Conservation (phyloP, 768 basidiomycete species). For the Termitomyces sp. region DNA sequence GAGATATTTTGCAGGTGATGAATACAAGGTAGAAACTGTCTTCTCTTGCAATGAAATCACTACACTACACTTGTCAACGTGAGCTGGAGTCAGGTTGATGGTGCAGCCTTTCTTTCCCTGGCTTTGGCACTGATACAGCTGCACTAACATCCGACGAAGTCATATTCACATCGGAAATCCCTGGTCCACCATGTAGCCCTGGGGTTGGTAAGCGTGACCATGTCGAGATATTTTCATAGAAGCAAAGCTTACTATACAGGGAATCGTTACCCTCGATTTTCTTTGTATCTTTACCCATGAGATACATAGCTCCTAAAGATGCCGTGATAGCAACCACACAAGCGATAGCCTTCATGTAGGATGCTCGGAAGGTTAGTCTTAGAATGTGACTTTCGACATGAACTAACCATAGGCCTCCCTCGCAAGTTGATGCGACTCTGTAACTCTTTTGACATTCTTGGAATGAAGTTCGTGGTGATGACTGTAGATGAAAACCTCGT, state of each 20-base stretch:
- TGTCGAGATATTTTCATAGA: background rate
- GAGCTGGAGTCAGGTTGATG: slow-evolving; percentile 4
- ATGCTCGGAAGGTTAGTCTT: background rate
- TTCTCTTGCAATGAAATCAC: too few relatives aligned
- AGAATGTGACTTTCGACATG: background rate
- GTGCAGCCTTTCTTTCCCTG: slow-evolving; percentile 22
- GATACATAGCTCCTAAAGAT: slow-evolving; percentile 30
- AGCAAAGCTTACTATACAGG: slow-evolving; percentile 24
- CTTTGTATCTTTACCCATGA: slow-evolving; percentile 27
- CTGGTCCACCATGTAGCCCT: slow-evolving; percentile 16
- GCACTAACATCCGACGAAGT: slow-evolving; percentile 34
- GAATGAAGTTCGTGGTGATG: background rate
- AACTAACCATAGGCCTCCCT: slow-evolving; percentile 16
- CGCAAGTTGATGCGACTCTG: slow-evolving; percentile 7
- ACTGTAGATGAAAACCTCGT: background rate
- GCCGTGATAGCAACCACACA: slow-evolving; percentile 23
- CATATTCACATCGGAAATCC: slow-evolving; percentile 31
- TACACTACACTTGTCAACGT: background rate
- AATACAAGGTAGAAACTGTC: too few relatives aligned
- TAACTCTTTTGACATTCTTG: slow-evolving; percentile 4
- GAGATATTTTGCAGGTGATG: background rate
- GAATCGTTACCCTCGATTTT: slow-evolving; percentile 28
- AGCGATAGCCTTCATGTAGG: slow-evolving; percentile 23
- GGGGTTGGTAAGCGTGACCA: background rate
- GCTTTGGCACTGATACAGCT: slow-evolving; percentile 32